A percentile compares a stretch with the other conserved stretches of the same genome.
These are phyloP conservation scores for Candida caryicola DNA, from an alignment of 805 yeast species.

Conservation along the genomic window DNA sequence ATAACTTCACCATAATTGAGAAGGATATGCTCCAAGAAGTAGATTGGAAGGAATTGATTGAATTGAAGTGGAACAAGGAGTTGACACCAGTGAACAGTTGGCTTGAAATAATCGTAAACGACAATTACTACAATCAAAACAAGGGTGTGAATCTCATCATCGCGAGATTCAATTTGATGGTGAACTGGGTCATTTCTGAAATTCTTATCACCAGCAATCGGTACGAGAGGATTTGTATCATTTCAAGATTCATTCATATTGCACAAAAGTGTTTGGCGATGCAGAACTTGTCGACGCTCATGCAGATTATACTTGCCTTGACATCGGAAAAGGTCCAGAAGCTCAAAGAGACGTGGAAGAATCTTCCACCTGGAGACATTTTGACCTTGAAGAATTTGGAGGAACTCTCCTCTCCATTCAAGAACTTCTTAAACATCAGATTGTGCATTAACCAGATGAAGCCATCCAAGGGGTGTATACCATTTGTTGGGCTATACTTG, in stretches of 20 bases:
- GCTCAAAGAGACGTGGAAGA: constrained; percentile 69
- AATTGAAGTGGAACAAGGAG: constrained; percentile 67
- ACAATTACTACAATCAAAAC: constrained; percentile 42
- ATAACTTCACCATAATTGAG: constrained; percentile 85
- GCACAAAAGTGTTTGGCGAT: constrained; percentile 69
- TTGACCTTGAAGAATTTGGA: constrained; percentile 66
- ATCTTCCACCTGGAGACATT: constrained; percentile 69
- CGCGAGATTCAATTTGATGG: constrained; percentile 82
- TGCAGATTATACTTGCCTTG: constrained; percentile 83
- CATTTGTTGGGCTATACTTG: constrained; percentile 82
- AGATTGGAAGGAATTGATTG: constrained; percentile 89
- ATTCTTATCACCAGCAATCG: constrained; percentile 64
- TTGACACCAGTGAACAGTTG: constrained; percentile 75
- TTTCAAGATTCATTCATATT: constrained; percentile 84
- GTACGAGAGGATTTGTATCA: constrained; percentile 59
- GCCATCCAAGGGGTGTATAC: constrained; percentile 76
- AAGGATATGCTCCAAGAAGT: constrained; percentile 77
- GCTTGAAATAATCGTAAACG: constrained; percentile 69
- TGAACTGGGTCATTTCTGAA: constrained; percentile 91
- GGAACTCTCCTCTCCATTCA: constrained; percentile 67
- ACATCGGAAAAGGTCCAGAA: constrained; percentile 61
- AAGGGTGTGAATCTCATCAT: constrained; percentile 82
- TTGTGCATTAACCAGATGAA: constrained; percentile 56
- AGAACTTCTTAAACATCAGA: constrained; percentile 69
- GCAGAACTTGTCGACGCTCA: constrained; percentile 83